Base-by-base conservation (phyloP, 768 basidiomycete species). In the Dendrothele bispora region DNA sequence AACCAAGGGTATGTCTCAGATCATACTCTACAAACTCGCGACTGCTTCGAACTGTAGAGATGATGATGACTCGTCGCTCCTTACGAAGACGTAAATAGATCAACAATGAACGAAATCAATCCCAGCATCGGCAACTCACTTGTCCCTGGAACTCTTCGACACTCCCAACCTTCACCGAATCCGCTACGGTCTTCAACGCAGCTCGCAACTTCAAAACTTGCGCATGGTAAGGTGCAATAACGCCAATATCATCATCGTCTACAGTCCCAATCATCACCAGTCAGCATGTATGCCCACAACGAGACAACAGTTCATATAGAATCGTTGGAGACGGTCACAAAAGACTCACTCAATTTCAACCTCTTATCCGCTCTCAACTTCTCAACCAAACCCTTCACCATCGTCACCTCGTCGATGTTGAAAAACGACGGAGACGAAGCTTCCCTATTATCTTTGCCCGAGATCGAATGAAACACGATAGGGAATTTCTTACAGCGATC, bases 91-190 rank as follows among this genome's bases (percentile, higher is more conserved):
- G 17, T 24, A 26, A n/a, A n/a, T 2, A n/a, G 15, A 39, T 35
- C 22, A 21, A 25, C n/a, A 12, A 11, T 36, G 1, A 29, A 26
- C 17, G 18, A 36, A 39, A 7, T 35, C 3, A 50, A 21, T 26
- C 12, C 18, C 14, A 57, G 48, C 17, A 32, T 2, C 3, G 27
- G 27, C 35, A 48, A 51, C 61, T 22, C 41, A 78, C 82, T 62
- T 84, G 82, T 4, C 84, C 84, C 61, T 86, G 84, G 61, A 83
- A 85, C 46, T 83, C 80, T 60, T 87, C 84, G 5, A 84, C 83
- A 36, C 78, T 81, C 24, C 82, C 84, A 12, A 86, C 81, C 48
- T 80, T 84, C 56, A 84, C 69, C 5, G 64, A 69, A 27, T 54
- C 51, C n/a, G n/a, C n/a, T n/a, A n/a, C n/a, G 54, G 69, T 49